A percentile compares a stretch with the other conserved stretches of the same genome.
These are phyloP conservation scores for Botryotinia calthae DNA, from an alignment of 2,329 filamentous ascomycete genomes.

Conservation along the genomic window DNA sequence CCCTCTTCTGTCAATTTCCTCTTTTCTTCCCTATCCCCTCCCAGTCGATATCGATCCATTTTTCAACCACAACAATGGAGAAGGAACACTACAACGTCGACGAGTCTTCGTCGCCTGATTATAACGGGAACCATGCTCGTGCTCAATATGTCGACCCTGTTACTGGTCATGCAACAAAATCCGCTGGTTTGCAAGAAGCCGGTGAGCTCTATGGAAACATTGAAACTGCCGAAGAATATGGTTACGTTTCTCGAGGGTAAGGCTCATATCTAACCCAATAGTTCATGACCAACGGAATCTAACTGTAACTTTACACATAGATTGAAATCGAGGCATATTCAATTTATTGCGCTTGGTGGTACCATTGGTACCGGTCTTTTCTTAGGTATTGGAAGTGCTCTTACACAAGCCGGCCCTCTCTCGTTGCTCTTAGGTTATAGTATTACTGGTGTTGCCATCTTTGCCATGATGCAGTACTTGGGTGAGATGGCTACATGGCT, in stretches of 20 bases:
- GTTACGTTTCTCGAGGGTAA: constrained; percentile 50
- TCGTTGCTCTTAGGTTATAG: constrained; percentile 53
- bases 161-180: constrained; percentile 34
- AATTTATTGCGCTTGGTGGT: constrained; percentile 59
- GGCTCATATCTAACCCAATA: constrained; percentile 22
- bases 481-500: constrained; percentile 53
- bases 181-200: constrained; percentile 45
- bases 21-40: background rate
- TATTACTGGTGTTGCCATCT: constrained; percentile 52
- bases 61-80: constrained; percentile 28
- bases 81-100: constrained; percentile 32
- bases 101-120: constrained; percentile 24
- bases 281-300: background rate
- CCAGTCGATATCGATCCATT: background rate
- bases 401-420: constrained; percentile 53
- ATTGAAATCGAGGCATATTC: constrained; percentile 50
- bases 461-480: constrained; percentile 49
- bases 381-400: constrained; percentile 52
- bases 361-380: constrained; percentile 57
- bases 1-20: background rate
- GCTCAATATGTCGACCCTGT: constrained; percentile 29
- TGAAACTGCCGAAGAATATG: constrained; percentile 49
- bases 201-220: constrained; percentile 52
- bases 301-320: constrained; percentile 21
- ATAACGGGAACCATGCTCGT: constrained; percentile 26